phyloP scores from a whole-genome alignment of 768 basidiomycete genomes.

The Boletellus ananas region DNA sequence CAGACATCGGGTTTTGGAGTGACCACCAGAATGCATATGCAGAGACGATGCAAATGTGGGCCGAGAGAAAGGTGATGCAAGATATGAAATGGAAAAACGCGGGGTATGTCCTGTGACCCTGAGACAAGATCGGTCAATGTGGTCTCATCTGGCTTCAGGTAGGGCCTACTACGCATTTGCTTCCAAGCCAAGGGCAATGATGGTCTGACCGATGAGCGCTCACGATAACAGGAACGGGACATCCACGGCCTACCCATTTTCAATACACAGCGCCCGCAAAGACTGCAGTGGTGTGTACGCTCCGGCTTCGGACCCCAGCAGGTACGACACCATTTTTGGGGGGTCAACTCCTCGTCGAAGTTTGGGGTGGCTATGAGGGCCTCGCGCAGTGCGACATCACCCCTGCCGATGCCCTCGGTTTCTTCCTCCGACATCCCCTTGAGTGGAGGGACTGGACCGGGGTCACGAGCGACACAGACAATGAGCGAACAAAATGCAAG shows the following conservation, averaged over 20 bases:
- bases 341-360: conserved; percentile 52
- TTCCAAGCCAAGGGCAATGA: conserved; percentile 82
- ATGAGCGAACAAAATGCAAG: conserved; percentile 70
- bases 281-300: conserved; percentile 71
- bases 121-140: background rate
- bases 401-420: conserved; percentile 31
- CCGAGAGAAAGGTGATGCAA: conserved; percentile 56
- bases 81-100: conserved; percentile 78
- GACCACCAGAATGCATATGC: conserved; percentile 57
- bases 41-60: conserved; percentile 56
- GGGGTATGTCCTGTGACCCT: conserved; percentile 84
- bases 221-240: background rate
- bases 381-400: conserved; percentile 51
- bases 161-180: conserved; percentile 65
- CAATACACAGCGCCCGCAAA: conserved; percentile 74
- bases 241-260: conserved; percentile 66
- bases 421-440: conserved; percentile 23
- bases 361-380: conserved; percentile 51
- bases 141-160: background rate
- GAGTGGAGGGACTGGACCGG: conserved; percentile 50
- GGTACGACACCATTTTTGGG: conserved; percentile 71
- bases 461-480: conserved; percentile 68
- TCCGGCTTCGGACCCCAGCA: conserved; percentile 81
- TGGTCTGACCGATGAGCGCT: conserved; percentile 52
- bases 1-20: conserved; percentile 55